Percentiles rank a stretch among this genome's conserved stretches.
phyloP scores from a whole-genome alignment of 1,284 basidiomycete species.

The Puccinia coronata region DNA sequence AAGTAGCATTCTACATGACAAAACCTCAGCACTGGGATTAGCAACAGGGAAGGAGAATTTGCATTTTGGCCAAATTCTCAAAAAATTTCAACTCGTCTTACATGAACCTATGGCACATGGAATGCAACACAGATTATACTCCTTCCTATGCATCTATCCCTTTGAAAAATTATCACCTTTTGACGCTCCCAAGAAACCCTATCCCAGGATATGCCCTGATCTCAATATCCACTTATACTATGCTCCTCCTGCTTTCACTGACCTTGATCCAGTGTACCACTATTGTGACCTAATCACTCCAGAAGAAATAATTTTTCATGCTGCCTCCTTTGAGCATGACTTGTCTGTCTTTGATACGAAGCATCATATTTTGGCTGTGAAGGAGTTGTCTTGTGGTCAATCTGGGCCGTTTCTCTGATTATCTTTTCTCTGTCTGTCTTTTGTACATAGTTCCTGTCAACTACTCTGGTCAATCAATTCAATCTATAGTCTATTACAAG shows the following conservation, averaged over 20 bases:
- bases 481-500: too few relatives aligned
- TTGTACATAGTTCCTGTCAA: background rate
- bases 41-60: background rate
- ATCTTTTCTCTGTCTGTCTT: background rate
- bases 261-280: constrained; percentile 6
- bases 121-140: background rate
- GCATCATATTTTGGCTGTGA: constrained; percentile 21
- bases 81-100: background rate
- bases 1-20: background rate
- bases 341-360: background rate
- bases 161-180: background rate
- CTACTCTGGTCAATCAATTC: background rate
- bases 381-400: constrained; percentile 10
- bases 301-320: constrained; percentile 8
- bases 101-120: background rate
- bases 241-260: constrained; percentile 10
- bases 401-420: background rate
- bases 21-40: background rate
- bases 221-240: constrained; percentile 25
- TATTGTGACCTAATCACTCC: constrained; percentile 27
- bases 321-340: constrained; percentile 6
- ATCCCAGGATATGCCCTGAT: constrained; percentile 24
- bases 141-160: background rate
- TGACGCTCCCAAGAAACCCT: constrained; percentile 23
- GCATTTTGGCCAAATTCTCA: background rate